Base-by-base conservation (phyloP, 768 basidiomycete species). In the Agrocybe pediades region DNA sequence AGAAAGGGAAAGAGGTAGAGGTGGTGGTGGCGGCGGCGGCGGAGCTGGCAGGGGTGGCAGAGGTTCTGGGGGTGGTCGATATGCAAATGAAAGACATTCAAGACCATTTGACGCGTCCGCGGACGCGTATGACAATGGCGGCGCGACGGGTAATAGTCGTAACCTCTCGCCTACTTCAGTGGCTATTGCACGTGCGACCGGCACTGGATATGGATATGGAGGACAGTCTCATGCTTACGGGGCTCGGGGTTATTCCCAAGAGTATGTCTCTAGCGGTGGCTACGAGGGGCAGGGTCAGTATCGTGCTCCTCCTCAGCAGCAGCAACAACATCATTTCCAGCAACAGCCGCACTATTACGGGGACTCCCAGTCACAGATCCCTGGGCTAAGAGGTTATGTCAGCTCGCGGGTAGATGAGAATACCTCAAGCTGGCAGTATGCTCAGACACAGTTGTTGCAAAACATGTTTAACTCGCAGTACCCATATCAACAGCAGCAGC, bases 1-100 rank as follows among this genome's bases (percentile, higher is more conserved):
- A 7, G 53, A 66, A 2, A 62, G 65, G 8, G 74, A 70, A 25
- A 60, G 77, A 23, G 78, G 75, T 16, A 69, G 78, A 17, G 74
- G 70, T 11, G 58, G 69, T 77, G 63, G 63, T 6, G 63, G 64
- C 16, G 63, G 55, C 39, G 67, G 67, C 33, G 69, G 71, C 24
- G 71, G 55, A n/a, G 51, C 52, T n/a, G 46, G 51, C 15, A 42
- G 49, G 25, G 43, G 4, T 29, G 24, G 39, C 49, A 25, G 27
- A 24, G 51, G 23, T 29, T 25, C 19, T 25, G 29, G 41, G 29
- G 43, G 43, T 16, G 43, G 0, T 11, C 43, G 43, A 17, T 45
- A 45, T 45, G 17, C 19, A 15, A 25, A 15, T 45, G 45, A 46
- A 29, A 5, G 45, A 29, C 45, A 46, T 5, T 0, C 45, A 8